Percentiles rank a stretch among this genome's conserved stretches.
phyloP scores from a whole-genome alignment of 176 grass and related monocot species.

The Aegilops speltoides region DNA sequence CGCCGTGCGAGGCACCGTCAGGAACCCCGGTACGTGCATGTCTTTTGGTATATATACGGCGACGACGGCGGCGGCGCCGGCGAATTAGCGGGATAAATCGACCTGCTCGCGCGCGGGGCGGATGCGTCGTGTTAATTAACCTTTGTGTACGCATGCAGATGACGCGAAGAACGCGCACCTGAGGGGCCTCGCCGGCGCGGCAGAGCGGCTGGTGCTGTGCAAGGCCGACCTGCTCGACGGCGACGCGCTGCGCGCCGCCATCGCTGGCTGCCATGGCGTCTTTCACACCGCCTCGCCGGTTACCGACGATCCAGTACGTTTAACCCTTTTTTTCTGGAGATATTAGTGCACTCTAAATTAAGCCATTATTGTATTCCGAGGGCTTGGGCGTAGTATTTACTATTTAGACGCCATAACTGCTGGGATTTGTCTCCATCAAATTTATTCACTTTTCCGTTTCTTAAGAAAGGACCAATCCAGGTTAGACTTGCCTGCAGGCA shows the following conservation, averaged over 20 bases:
- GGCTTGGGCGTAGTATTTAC: no score
- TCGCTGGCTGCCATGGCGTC: constrained; percentile 75
- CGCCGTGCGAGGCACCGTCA: constrained; percentile 59
- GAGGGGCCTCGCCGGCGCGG: constrained; percentile 55
- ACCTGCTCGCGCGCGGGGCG: no score
- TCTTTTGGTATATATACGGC: no score
- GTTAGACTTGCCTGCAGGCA: no score
- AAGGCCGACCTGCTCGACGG: constrained; percentile 79
- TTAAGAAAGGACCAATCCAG: no score
- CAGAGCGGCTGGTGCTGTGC: constrained; percentile 59
- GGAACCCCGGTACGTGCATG: constrained; percentile 46
- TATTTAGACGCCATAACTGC: no score
- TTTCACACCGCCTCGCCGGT: constrained; percentile 87
- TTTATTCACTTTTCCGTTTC: no score
- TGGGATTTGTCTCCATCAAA: no score
- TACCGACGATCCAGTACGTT: constrained; percentile 74
- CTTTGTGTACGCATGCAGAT: constrained; percentile 15
- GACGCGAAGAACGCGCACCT: constrained; percentile 87
- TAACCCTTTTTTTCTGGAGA: no score
- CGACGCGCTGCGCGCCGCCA: constrained; percentile 45
- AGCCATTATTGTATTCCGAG: no score
- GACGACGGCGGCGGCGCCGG: neutral
- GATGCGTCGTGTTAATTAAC: neutral
- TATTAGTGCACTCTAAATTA: no score
- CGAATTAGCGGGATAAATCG: neutral